Evolutionary conservation across 345 rosid species (phyloP).

Genomic region (Cardiospermum halicacabum): DNA sequence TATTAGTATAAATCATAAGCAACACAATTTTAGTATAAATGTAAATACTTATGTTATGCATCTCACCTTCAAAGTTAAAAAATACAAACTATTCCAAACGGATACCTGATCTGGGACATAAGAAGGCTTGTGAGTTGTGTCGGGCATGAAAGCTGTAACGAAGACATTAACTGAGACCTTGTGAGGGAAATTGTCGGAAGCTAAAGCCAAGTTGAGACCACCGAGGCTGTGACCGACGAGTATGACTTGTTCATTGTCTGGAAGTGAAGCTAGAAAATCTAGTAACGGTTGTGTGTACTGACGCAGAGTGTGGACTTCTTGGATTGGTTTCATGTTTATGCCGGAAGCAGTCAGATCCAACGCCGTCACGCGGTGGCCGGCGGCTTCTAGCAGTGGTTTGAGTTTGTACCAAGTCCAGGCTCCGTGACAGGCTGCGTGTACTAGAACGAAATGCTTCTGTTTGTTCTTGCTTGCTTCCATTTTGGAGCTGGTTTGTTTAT

Average conservation of each 20-base stretch:
- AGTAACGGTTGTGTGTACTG: conserved; percentile 23
- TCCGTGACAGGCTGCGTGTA: too few species aligned
- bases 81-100: too few species aligned
- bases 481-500: too few species aligned
- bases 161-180: conserved; percentile 26
- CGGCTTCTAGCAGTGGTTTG: conserved; percentile 13
- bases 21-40: too few species aligned
- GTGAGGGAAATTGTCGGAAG: conserved; percentile 31
- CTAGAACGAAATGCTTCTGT: too few species aligned
- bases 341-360: conserved; percentile 29
- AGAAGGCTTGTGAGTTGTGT: conserved; percentile 24
- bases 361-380: conserved; percentile 25
- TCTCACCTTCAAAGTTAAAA: too few species aligned
- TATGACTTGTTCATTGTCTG: conserved; percentile 24
- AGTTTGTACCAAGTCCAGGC: conserved; percentile 37
- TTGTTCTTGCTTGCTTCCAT: too few species aligned
- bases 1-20: too few species aligned
- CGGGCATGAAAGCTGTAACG: conserved; percentile 32
- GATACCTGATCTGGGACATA: conserved; percentile 23
- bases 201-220: conserved; percentile 26
- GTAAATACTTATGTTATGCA: too few species aligned
- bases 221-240: conserved; percentile 38
- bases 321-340: conserved; percentile 18
- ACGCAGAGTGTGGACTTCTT: conserved; percentile 8
- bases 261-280: conserved; percentile 21